Base-by-base conservation (phyloP, 768 basidiomycete genomes). In the Termitomyces bulborhizus region DNA sequence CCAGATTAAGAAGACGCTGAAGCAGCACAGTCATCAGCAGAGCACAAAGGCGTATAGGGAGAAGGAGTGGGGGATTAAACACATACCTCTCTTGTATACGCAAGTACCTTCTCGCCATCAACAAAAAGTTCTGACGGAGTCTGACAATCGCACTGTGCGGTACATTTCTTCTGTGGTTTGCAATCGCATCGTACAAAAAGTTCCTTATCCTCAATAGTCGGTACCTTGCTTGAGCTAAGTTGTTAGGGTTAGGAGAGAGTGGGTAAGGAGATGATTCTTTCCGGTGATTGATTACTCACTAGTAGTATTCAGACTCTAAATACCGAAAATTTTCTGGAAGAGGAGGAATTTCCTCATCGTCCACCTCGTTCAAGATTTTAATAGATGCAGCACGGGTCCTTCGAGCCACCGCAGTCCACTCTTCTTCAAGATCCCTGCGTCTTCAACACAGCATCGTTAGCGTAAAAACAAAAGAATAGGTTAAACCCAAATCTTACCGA, bases 1-100 rank as follows among this genome's bases (percentile, higher is more conserved):
- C 66, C 60, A 83, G 80, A n/a, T 56, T 56, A 61, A 80, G 84
- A 6, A 80, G 62, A 18, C 80, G 77, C 85, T 86, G 56, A 31
- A 44, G 36, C 3, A 16, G 26, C 5, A n/a, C 0, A 18, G 27
- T 32, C 44, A 18, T 57, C 26, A 39, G 43, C 11, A 21, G 21
- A 21, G 21, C 21, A 21, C 21, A 59, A 49, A 8, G 45, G 43
- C 27, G 15, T 41, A 37, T n/a, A 24, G 16, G 32, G 39, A 13
- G 37, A 31, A 32, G 31, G 52, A 32, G 11, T 7, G 12, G 6
- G 36, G 26, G 26, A 8, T n/a, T 45, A n/a, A 9, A 4, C n/a
- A 53, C 65, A 32, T 55, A 75, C 75, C 34, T 74, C 67, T 56
- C 66, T 50, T 3, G 69, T 71, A 60, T 85, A 85, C 5, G 80